Base-by-base conservation (phyloP, 441 rosid species). In the Bocquillonia castaneifolia region DNA sequence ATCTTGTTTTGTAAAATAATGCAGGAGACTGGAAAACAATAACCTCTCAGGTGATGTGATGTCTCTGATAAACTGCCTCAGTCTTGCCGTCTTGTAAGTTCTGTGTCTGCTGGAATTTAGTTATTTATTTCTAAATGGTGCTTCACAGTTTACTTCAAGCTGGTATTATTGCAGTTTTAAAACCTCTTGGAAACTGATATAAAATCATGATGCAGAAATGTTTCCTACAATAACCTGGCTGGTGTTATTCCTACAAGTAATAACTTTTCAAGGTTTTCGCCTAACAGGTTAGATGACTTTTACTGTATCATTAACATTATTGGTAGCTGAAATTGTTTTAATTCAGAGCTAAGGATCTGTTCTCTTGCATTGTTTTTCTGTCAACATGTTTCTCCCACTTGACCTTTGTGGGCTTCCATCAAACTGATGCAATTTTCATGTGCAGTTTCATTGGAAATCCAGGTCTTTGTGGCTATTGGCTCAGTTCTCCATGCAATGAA, bases 391-490 rank as follows among this genome's bases (percentile, higher is more conserved):
- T n/a, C n/a, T n/a, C n/a, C n/a, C n/a, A n/a, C n/a, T n/a, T n/a
- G n/a, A n/a, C n/a, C n/a, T n/a, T n/a, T n/a, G n/a, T n/a, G 15
- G 50, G 2, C 15, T 50, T 6, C 22, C 6, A 12, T n/a, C 64
- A 57, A 45, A 50, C 36, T 54, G 50, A 45, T 42, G 29, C 8
- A 26, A n/a, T 6, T 42, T 69, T 45, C 37, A 15, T 63, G 2
- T 56, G 69, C 78, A 93, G 97, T 78, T 93, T 87, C 70, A 70
- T 85, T 71, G 99, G 97, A 64, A 91, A 93, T 75, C 89, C 82
- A 17, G 80, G 75, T 64, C 93, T 91, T 50, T 93, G 97, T 44
- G 96, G 96, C 68, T 76, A 81, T 45, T 87, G 97, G 95, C 83
- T 81, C 12, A 78, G 78, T 75, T 83, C 88, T 55, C 84, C 80